Evolutionary conservation across 208 protist species (phyloP).

Genomic region (Trypanosoma melophagium): DNA sequence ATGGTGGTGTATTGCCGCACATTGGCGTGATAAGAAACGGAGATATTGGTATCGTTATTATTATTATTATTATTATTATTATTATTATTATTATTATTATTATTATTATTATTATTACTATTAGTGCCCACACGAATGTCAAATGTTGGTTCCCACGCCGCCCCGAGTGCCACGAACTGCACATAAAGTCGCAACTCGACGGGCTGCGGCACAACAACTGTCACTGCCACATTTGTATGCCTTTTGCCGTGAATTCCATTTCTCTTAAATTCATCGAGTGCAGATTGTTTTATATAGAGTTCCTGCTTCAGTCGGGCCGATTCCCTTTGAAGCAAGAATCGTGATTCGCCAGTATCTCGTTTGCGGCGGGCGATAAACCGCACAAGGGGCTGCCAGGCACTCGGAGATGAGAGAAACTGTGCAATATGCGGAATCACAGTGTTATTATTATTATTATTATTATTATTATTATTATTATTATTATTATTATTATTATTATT

Average conservation of each 20-base stretch:
- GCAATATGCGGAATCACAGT: not conserved
- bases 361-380: slow-evolving; percentile 17
- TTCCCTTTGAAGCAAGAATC: not conserved
- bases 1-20: slow-evolving; percentile 43
- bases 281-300: not conserved
- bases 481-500: no score
- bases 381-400: not conserved
- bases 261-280: not conserved
- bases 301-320: not conserved
- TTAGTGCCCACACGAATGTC: slow-evolving; percentile 46
- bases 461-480: no score
- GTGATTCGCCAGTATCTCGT: not conserved
- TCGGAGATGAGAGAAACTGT: slow-evolving; percentile 13
- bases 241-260: not conserved
- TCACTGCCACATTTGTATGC: slow-evolving; percentile 15
- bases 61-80: no score
- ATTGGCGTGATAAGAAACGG: slow-evolving; percentile 48
- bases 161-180: slow-evolving; percentile 41
- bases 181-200: slow-evolving; percentile 35
- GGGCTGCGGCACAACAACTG: slow-evolving; percentile 5
- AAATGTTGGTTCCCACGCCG: slow-evolving; percentile 45
- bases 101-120: no score
- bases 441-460: no score
- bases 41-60: slow-evolving; percentile 21
- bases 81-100: no score